Conservation (phyloP, 768 basidiomycete genomes). For the Erythrobasidium yunnanense region DNA sequence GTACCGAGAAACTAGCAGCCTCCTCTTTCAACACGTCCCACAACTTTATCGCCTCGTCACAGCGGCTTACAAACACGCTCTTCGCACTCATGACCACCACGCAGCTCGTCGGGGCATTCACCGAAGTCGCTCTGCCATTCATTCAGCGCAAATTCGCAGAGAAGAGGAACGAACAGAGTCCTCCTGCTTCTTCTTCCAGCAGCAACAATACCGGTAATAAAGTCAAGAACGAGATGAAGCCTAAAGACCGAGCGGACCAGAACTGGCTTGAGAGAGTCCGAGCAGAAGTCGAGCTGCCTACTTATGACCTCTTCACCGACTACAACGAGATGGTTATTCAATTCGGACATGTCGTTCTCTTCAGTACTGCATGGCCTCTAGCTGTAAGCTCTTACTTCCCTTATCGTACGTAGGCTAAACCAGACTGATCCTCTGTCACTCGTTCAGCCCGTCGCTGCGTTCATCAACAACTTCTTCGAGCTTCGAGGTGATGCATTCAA, state of each 20-base stretch:
- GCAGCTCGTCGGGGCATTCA: constrained; percentile 65
- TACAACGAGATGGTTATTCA: constrained; percentile 81
- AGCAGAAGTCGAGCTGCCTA: constrained; percentile 63
- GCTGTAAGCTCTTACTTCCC: too few species aligned
- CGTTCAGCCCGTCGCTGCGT: constrained; percentile 66
- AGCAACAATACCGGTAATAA: too few species aligned
- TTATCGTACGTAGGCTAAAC: too few species aligned
- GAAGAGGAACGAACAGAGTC: constrained; percentile 26
- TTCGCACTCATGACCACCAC: constrained; percentile 60
- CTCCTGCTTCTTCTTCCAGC: background rate
- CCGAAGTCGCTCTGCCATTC: constrained; percentile 72
- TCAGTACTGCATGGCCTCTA: constrained; percentile 89
- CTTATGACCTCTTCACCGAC: constrained; percentile 69
- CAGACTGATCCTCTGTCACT: too few species aligned
- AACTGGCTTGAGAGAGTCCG: constrained; percentile 69
- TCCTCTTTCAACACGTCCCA: constrained; percentile 38
- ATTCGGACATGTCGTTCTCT: constrained; percentile 83
- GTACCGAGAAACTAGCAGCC: background rate
- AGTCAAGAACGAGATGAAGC: constrained; percentile 25
- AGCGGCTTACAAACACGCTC: constrained; percentile 75
- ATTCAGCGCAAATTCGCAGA: constrained; percentile 51
- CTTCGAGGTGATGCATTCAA: constrained; percentile 90
- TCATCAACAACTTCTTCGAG: constrained; percentile 83
- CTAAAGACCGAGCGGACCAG: constrained; percentile 52
- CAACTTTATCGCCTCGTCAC: constrained; percentile 48